Percentiles rank a stretch among this genome's conserved stretches.
These are phyloP conservation scores for Draba incana DNA, from an alignment of 345 rosid genomes.

Conservation along the genomic window DNA sequence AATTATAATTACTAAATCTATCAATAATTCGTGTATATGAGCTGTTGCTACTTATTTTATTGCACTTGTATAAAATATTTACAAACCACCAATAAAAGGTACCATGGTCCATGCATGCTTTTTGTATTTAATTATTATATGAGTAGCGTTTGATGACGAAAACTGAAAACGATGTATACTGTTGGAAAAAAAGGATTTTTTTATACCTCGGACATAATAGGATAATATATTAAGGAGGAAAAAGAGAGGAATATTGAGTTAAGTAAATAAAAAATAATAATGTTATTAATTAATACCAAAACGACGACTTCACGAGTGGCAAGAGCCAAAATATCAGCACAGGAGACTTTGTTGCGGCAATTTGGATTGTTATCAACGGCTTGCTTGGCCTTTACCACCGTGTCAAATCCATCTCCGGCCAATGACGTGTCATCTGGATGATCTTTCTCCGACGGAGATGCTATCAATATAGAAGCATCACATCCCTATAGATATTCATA, in stretches of 20 bases:
- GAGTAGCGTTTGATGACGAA: constrained; percentile 1
- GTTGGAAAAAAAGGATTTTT: neutral
- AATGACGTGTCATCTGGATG: constrained; percentile 44
- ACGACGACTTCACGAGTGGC: constrained; percentile 81
- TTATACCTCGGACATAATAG: constrained; percentile 31
- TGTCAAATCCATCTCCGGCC: constrained; percentile 71
- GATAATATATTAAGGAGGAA: neutral
- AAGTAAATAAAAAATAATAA: neutral
- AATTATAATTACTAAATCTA: neutral
- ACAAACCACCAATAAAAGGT: constrained; percentile 26
- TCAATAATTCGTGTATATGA: constrained; percentile 11
- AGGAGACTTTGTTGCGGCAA: constrained; percentile 92
- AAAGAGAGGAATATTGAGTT: neutral
- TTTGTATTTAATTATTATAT: neutral
- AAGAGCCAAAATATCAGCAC: constrained; percentile 89
- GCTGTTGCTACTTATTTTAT: neutral
- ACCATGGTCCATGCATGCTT: neutral
- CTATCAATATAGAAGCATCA: constrained; percentile 44
- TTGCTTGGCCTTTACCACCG: constrained; percentile 80
- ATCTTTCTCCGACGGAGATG: constrained; percentile 44
- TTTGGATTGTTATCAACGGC: constrained; percentile 68
- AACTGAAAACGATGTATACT: neutral
- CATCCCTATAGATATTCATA: constrained; percentile 40
- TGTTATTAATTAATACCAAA: constrained; percentile 40
- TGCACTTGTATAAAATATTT: neutral